Percentiles rank a stretch among this genome's conserved stretches.
Conservation (phyloP, 352 stramenopile species). For the Phytophthora boehmeriae region DNA sequence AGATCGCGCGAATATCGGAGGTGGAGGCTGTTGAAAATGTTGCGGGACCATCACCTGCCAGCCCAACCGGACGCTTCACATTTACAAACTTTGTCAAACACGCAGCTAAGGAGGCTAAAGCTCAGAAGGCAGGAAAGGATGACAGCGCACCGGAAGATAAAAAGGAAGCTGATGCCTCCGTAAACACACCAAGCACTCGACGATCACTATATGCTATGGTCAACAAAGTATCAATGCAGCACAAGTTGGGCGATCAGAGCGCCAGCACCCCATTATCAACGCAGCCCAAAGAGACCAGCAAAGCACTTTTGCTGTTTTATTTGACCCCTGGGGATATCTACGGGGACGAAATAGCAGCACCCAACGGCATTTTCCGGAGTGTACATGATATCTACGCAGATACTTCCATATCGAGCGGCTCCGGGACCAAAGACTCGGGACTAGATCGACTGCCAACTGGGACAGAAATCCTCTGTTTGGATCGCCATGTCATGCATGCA, state of each 20-base stretch:
- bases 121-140: background rate
- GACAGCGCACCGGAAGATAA: background rate
- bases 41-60: slow-evolving; percentile 5
- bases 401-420: background rate
- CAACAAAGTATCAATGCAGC: slow-evolving; percentile 29
- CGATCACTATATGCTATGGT: slow-evolving; percentile 30
- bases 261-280: slow-evolving; percentile 4
- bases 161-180: background rate
- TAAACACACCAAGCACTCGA: slow-evolving; percentile 2
- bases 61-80: slow-evolving; percentile 33
- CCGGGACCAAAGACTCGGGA: background rate
- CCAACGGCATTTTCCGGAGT: slow-evolving; percentile 38
- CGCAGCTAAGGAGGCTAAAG: slow-evolving; percentile 30
- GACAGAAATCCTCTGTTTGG: slow-evolving; percentile 48
- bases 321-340: slow-evolving; percentile 53
- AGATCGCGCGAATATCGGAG: slow-evolving; percentile 30
- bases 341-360: slow-evolving; percentile 51
- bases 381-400: slow-evolving; percentile 49
- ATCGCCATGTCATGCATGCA: slow-evolving; percentile 35
- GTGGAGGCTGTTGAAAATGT: slow-evolving; percentile 11
- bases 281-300: slow-evolving; percentile 18
- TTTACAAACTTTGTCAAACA: slow-evolving; percentile 62
- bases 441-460: background rate
- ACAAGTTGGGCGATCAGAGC: slow-evolving; percentile 10
- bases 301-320: slow-evolving; percentile 45